phyloP scores from a whole-genome alignment of 1,284 basidiomycete species.

The Fomitopsis betulina region DNA sequence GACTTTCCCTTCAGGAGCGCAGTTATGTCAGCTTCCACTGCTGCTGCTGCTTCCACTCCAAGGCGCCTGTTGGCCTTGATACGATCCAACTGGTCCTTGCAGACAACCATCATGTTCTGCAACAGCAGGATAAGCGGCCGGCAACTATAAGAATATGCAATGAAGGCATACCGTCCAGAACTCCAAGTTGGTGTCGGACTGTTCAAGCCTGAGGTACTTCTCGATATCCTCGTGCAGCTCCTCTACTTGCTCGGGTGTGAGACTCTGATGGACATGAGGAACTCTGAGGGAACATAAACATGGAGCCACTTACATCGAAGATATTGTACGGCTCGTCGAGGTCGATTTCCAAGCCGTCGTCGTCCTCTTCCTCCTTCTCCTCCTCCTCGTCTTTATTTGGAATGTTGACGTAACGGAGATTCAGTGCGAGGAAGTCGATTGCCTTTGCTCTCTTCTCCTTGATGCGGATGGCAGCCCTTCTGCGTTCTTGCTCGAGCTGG shows the following conservation, averaged over 20 bases:
- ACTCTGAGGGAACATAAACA: neutral
- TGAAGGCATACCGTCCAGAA: constrained; percentile 84
- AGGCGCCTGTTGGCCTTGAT: constrained; percentile 57
- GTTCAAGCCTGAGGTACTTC: constrained; percentile 86
- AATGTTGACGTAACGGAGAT: constrained; percentile 84
- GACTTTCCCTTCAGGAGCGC: constrained; percentile 75
- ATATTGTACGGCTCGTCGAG: constrained; percentile 98
- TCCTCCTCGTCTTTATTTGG: constrained; percentile 65
- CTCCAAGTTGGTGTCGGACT: constrained; percentile 81
- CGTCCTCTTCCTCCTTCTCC: constrained; percentile 29
- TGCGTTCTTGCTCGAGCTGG: constrained; percentile 90
- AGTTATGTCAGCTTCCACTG: constrained; percentile 80
- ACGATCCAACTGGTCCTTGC: constrained; percentile 86
- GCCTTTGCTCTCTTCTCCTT: constrained; percentile 96
- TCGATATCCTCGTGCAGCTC: constrained; percentile 95
- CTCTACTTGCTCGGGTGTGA: constrained; percentile 84
- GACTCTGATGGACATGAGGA: constrained; percentile 51
- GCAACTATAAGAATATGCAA: neutral
- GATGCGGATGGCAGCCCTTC: constrained; percentile 89
- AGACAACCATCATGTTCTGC: constrained; percentile 95
- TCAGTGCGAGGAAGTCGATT: constrained; percentile 91
- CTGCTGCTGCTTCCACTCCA: constrained; percentile 62
- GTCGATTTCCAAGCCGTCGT: constrained; percentile 92
- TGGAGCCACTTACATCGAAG: constrained; percentile 67
- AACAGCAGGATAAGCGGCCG: neutral